Conservation (phyloP, 768 basidiomycete genomes). For the Lactifluus piperatus region DNA sequence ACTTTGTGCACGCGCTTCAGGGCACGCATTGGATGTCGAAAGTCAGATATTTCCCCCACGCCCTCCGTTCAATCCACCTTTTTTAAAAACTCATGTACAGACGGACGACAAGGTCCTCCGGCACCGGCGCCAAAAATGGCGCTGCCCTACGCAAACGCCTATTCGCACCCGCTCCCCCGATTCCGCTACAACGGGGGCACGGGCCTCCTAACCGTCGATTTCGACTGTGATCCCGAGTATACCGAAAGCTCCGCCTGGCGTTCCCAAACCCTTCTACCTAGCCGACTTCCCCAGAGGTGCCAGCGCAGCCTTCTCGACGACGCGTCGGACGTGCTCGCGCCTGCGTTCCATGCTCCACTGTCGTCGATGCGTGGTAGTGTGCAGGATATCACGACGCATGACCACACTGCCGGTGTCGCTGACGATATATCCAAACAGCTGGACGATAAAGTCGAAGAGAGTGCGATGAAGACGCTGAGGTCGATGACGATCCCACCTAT, state of each 20-base stretch:
- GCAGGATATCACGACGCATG: not conserved
- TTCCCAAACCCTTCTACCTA: constrained; percentile 50
- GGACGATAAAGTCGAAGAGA: constrained; percentile 80
- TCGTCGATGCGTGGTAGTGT: constrained; percentile 35
- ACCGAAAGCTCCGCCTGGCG: constrained; percentile 42
- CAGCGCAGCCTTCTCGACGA: constrained; percentile 64
- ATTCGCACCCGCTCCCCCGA: constrained; percentile 66
- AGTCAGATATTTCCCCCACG: constrained; percentile 34
- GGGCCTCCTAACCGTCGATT: constrained; percentile 52
- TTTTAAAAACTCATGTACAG: constrained; percentile 33
- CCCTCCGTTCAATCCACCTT: not conserved
- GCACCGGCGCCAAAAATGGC: constrained; percentile 70
- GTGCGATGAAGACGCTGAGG: constrained; percentile 66
- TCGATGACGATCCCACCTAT: constrained; percentile 59
- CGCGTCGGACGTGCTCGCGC: constrained; percentile 56
- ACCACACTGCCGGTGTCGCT: constrained; percentile 19
- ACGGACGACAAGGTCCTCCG: constrained; percentile 60
- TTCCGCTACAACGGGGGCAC: constrained; percentile 51
- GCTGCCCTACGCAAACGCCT: constrained; percentile 67
- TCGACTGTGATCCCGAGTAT: constrained; percentile 56
- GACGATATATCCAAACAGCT: constrained; percentile 39
- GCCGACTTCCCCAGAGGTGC: constrained; percentile 57
- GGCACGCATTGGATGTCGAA: constrained; percentile 77
- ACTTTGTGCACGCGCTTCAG: constrained; percentile 68
- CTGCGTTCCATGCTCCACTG: constrained; percentile 51